Conservation (phyloP, 352 stramenopile species). For the Pythium guiyangense region DNA sequence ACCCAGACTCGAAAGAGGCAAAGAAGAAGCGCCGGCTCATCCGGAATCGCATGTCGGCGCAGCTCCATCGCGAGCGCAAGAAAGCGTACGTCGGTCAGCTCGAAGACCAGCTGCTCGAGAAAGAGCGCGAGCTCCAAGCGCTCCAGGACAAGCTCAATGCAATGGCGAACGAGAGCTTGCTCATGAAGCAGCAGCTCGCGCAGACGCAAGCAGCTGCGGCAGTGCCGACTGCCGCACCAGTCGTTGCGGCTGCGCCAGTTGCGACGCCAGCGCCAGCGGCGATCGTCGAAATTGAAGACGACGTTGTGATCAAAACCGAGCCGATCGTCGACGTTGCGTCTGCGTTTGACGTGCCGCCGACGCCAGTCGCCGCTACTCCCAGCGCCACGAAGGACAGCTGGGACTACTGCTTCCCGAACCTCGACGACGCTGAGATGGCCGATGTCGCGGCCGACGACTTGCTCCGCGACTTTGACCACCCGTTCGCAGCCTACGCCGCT, state of each 20-base stretch:
- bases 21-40: conserved; percentile 89
- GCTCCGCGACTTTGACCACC: conserved; percentile 73
- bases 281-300: conserved; percentile 11
- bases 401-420: conserved; percentile 47
- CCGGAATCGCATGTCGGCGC: conserved; percentile 86
- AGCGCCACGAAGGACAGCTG: conserved; percentile 31
- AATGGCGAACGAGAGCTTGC: conserved; percentile 56
- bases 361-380: conserved; percentile 18
- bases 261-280: not conserved
- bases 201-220: not conserved
- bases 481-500: conserved; percentile 29
- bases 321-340: conserved; percentile 18
- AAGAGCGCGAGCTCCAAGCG: conserved; percentile 70
- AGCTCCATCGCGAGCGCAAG: conserved; percentile 85
- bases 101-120: conserved; percentile 77
- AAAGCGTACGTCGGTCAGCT: conserved; percentile 86
- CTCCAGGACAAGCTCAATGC: conserved; percentile 73
- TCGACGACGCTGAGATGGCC: conserved; percentile 53
- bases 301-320: conserved; percentile 62
- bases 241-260: not conserved
- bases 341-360: conserved; percentile 23
- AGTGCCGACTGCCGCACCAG: conserved; percentile 4
- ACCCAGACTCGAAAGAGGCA: conserved; percentile 85
- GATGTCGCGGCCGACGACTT: conserved; percentile 59
- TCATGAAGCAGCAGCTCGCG: conserved; percentile 53